phyloP scores from a whole-genome alignment of 345 rosid genomes.

The Passiflora organensis region DNA sequence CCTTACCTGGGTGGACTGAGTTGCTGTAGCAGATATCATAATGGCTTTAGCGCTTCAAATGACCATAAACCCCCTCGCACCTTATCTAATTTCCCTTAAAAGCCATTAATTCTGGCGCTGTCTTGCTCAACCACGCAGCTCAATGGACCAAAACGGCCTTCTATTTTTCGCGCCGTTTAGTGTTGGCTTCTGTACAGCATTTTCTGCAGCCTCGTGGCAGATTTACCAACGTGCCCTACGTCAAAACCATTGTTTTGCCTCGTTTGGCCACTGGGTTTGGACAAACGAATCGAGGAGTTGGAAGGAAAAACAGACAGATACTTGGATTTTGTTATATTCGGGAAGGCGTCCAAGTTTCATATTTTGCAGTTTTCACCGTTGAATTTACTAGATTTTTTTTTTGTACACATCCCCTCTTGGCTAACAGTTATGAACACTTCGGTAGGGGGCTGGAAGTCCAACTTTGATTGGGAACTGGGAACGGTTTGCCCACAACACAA shows the following conservation, averaged over 20 bases:
- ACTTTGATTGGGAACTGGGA: too few relatives aligned
- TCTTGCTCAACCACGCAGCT: background rate
- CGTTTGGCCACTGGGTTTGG: background rate
- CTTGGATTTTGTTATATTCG: too few relatives aligned
- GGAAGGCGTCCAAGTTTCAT: too few relatives aligned
- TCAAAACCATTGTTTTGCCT: background rate
- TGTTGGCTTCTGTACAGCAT: background rate
- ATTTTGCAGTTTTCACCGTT: too few relatives aligned
- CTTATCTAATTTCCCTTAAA: background rate
- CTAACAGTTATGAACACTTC: too few relatives aligned
- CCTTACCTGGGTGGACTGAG: constrained; percentile 18
- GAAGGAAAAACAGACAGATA: background rate
- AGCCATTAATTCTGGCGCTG: background rate
- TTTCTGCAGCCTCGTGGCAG: too few relatives aligned
- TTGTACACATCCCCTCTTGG: too few relatives aligned
- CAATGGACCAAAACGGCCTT: constrained; percentile 1
- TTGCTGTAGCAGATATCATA: constrained; percentile 14
- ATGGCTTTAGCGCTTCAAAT: background rate
- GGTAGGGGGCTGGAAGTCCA: too few relatives aligned
- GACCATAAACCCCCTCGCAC: constrained; percentile 5
- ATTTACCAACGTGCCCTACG: background rate
- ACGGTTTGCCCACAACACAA: too few relatives aligned
- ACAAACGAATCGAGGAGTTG: background rate
- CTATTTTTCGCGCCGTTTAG: background rate
- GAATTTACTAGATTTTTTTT: too few relatives aligned